Percentiles rank a stretch among this genome's conserved stretches.
These are phyloP conservation scores for Flaveria linearis DNA, from an alignment of 129 eudicot genomes.

Conservation along the genomic window DNA sequence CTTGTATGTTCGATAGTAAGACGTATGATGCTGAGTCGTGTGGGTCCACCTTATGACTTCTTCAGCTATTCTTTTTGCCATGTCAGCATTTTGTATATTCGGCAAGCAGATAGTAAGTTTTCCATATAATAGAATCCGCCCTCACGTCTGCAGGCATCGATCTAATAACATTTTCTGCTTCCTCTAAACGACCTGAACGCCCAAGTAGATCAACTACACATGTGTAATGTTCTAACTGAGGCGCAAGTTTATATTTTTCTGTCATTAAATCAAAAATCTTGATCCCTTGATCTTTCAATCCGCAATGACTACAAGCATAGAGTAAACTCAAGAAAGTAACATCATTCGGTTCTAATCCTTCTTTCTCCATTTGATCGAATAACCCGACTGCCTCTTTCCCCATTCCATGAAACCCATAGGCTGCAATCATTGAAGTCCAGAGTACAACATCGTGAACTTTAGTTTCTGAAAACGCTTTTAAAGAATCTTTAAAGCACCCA, in stretches of 20 bases:
- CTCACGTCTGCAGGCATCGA: slow-evolving; percentile 60
- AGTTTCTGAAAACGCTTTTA: slow-evolving; percentile 59
- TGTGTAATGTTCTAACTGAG: slow-evolving; percentile 71
- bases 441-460: slow-evolving; percentile 52
- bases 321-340: slow-evolving; percentile 84
- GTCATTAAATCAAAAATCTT: slow-evolving; percentile 55
- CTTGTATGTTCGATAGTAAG: slow-evolving; percentile 72
- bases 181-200: slow-evolving; percentile 68
- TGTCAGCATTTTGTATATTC: slow-evolving; percentile 69
- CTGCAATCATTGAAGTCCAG: slow-evolving; percentile 75
- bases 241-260: slow-evolving; percentile 54
- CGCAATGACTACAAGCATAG: slow-evolving; percentile 88
- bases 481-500: slow-evolving; percentile 74
- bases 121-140: slow-evolving; percentile 80
- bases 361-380: slow-evolving; percentile 58
- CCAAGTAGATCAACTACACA: slow-evolving; percentile 86
- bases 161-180: slow-evolving; percentile 65
- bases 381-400: slow-evolving; percentile 66
- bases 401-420: slow-evolving; percentile 89
- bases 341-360: slow-evolving; percentile 57
- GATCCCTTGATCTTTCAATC: slow-evolving; percentile 75
- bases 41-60: slow-evolving; percentile 68
- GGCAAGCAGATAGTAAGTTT: slow-evolving; percentile 80
- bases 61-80: slow-evolving; percentile 66
- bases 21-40: slow-evolving; percentile 76